Evolutionary conservation across 495 filamentous ascomycete species (phyloP).

Genomic region (Aspergillus campestris): DNA sequence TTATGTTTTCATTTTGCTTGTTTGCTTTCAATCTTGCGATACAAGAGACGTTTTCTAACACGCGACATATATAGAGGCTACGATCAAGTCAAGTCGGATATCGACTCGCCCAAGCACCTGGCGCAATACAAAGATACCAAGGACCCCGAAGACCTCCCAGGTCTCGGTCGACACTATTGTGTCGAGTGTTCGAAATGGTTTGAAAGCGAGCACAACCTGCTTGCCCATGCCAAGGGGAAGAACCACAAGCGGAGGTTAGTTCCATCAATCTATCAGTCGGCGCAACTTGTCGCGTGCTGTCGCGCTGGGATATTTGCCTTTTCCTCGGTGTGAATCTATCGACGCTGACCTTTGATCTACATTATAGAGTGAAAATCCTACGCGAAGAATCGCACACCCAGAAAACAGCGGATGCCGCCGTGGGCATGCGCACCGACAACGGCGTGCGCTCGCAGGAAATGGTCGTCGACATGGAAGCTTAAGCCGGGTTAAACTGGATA

Average conservation of each 20-base stretch:
- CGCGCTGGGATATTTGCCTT: too few species aligned
- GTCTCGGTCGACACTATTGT: conserved; percentile 75
- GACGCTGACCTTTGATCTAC: too few species aligned
- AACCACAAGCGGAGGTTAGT: conserved; percentile 81
- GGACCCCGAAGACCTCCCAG: conserved; percentile 77
- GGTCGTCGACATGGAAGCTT: conserved; percentile 30
- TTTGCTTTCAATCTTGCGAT: too few species aligned
- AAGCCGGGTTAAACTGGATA: conserved; percentile 2
- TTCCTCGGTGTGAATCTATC: too few species aligned
- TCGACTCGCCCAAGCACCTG: conserved; percentile 67
- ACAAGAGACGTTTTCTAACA: too few species aligned
- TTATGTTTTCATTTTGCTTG: too few species aligned
- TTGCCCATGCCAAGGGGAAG: conserved; percentile 74
- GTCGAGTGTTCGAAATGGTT: conserved; percentile 95
- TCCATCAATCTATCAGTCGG: too few species aligned
- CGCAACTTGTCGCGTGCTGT: neutral
- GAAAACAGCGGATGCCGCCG: conserved; percentile 73
- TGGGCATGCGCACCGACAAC: conserved; percentile 62
- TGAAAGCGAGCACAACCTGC: conserved; percentile 72
- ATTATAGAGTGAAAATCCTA: conserved; percentile 29
- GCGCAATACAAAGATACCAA: conserved; percentile 67
- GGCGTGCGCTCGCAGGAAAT: conserved; percentile 31
- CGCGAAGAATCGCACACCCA: conserved; percentile 78
- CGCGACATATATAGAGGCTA: conserved; percentile 51
- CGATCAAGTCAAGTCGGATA: conserved; percentile 80